These are phyloP conservation scores for Solanum verrucosum DNA, from an alignment of 257 asterid species.

Conservation along the genomic window DNA sequence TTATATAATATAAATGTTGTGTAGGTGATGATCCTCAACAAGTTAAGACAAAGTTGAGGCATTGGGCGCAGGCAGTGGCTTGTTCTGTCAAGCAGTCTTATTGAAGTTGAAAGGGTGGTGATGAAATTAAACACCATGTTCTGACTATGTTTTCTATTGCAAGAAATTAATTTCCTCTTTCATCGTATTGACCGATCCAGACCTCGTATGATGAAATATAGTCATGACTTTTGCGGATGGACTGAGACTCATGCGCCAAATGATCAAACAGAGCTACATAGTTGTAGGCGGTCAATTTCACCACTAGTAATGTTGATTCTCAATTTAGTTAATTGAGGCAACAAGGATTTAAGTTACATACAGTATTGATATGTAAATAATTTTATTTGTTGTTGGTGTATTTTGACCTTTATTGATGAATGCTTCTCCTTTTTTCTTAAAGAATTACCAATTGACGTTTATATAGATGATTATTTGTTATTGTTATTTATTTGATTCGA, in stretches of 20 bases:
- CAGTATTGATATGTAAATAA: background rate
- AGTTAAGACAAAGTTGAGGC: conserved; percentile 59
- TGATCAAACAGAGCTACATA: background rate
- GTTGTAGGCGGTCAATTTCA: background rate
- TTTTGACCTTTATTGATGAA: background rate
- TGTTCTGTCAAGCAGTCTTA: conserved; percentile 61
- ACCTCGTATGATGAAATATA: background rate
- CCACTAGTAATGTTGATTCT: background rate
- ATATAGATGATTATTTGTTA: background rate
- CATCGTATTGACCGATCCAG: background rate
- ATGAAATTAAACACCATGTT: background rate
- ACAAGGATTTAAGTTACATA: background rate
- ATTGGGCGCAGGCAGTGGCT: conserved; percentile 76
- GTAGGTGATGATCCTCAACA: conserved; percentile 58
- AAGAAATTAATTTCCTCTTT: background rate
- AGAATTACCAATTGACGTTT: background rate
- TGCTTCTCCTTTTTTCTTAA: background rate
- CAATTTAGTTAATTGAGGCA: background rate
- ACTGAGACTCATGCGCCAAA: background rate
- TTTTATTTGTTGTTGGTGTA: background rate
- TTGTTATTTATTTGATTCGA: background rate
- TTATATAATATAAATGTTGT: background rate
- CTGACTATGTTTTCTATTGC: background rate
- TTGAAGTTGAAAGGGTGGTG: background rate
- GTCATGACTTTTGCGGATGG: background rate